These are phyloP conservation scores for Cryptococcus sp. DNA, from an alignment of 1,284 basidiomycete genomes.

Conservation along the genomic window DNA sequence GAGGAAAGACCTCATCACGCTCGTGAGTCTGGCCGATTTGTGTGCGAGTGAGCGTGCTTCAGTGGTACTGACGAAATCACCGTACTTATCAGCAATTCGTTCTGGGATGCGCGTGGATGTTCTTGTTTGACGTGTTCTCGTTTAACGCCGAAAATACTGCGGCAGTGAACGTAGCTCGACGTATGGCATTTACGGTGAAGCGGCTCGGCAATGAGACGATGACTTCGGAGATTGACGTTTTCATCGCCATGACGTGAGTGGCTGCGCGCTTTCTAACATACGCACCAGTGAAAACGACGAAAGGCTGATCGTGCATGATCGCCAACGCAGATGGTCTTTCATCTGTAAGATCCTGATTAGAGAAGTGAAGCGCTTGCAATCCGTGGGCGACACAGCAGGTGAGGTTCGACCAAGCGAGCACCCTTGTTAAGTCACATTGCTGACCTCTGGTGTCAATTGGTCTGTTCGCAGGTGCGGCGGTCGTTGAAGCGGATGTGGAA, in stretches of 20 bases:
- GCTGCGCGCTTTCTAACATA: not conserved
- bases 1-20: constrained; percentile 28
- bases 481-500: constrained; percentile 37
- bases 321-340: constrained; percentile 34
- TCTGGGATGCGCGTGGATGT: constrained; percentile 48
- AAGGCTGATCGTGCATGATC: not conserved
- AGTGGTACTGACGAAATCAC: not conserved
- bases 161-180: constrained; percentile 37
- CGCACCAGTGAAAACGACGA: not conserved
- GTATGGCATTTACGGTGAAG: constrained; percentile 27
- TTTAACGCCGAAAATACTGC: constrained; percentile 35
- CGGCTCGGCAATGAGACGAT: constrained; percentile 14
- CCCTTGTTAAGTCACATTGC: not conserved
- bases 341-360: constrained; percentile 42
- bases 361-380: constrained; percentile 40
- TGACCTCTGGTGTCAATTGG: not conserved
- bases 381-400: constrained; percentile 25
- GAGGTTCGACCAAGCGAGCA: constrained; percentile 2
- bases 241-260: constrained; percentile 44
- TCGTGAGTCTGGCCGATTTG: constrained; percentile 28
- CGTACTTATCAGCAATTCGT: constrained; percentile 34
- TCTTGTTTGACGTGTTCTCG: constrained; percentile 41
- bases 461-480: constrained; percentile 15
- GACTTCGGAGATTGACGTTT: constrained; percentile 35
- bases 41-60: too few relatives aligned